Conservation (phyloP, 1,284 basidiomycete species). For the Moesziomyces sp. region DNA sequence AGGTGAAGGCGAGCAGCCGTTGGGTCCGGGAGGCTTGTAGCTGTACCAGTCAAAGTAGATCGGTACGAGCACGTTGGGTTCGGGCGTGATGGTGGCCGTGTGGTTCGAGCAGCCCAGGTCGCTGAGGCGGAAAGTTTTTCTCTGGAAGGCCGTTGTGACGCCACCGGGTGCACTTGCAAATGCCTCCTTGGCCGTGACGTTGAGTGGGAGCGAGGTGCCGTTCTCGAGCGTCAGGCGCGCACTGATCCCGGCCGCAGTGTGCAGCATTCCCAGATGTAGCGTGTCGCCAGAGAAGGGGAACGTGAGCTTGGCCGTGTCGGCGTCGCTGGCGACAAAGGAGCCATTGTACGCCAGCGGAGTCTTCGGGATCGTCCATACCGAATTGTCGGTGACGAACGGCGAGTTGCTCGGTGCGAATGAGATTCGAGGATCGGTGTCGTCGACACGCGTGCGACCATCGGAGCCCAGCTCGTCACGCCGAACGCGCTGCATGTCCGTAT, state of each 20-base stretch:
- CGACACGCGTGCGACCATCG: slow-evolving; percentile 19
- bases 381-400: slow-evolving; percentile 3
- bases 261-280: slow-evolving; percentile 18
- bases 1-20: not conserved
- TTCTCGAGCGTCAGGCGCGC: slow-evolving; percentile 17
- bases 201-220: slow-evolving; percentile 6
- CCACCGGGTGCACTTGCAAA: slow-evolving; percentile 6
- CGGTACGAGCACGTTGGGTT: not conserved
- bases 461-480: not conserved
- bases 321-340: slow-evolving; percentile 14
- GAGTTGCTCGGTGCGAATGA: slow-evolving; percentile 15
- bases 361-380: slow-evolving; percentile 8
- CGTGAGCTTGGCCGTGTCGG: slow-evolving; percentile 1
- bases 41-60: slow-evolving; percentile 32
- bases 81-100: slow-evolving; percentile 7
- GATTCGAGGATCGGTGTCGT: slow-evolving; percentile 22
- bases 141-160: slow-evolving; percentile 17
- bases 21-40: slow-evolving; percentile 1
- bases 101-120: slow-evolving; percentile 22
- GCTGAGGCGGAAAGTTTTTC: slow-evolving; percentile 11
- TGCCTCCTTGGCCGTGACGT: slow-evolving; percentile 11
- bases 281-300: slow-evolving; percentile 27
- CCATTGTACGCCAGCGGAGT: slow-evolving; percentile 6
- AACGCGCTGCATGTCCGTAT: slow-evolving; percentile 1
- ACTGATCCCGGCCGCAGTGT: slow-evolving; percentile 12